phyloP scores from a whole-genome alignment of 805 yeast species.

The Ogataea populi-albae region DNA sequence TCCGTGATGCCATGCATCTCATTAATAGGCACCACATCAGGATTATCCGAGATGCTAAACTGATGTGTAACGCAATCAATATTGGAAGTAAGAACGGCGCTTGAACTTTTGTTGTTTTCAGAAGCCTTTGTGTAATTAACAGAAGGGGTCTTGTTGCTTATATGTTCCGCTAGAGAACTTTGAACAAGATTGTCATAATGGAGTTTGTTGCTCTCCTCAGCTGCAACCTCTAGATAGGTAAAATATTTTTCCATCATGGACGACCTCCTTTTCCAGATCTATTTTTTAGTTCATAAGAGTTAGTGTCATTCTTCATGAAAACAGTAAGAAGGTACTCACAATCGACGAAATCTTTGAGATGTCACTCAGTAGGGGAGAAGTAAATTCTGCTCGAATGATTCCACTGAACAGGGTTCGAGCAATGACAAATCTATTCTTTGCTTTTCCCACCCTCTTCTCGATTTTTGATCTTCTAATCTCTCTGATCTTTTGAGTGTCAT shows the following conservation, averaged over 20 bases:
- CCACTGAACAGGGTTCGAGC: constrained; percentile 15
- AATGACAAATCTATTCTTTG: constrained; percentile 18
- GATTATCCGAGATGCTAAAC: no score
- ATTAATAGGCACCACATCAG: no score
- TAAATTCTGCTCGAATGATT: constrained; percentile 1
- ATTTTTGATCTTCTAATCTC: constrained; percentile 6
- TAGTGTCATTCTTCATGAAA: background rate
- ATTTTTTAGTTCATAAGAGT: background rate
- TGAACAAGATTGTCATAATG: constrained; percentile 2
- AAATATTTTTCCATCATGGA: constrained; percentile 7
- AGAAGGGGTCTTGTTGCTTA: no score
- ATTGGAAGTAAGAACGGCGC: no score
- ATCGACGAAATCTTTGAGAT: constrained; percentile 15
- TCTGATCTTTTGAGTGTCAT: constrained; percentile 1
- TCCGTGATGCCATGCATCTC: no score
- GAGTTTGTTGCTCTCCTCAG: constrained; percentile 1
- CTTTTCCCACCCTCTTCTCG: constrained; percentile 9
- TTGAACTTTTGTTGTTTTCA: no score
- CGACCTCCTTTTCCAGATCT: constrained; percentile 12
- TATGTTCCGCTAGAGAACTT: constrained; percentile 1
- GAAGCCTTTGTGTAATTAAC: no score
- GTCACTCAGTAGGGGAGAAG: constrained; percentile 3
- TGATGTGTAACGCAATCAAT: no score
- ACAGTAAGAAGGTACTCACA: constrained; percentile 9
- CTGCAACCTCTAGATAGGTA: constrained; percentile 9